These are phyloP conservation scores for Hawksworthiomyces lignivorus DNA, from an alignment of 2,329 filamentous ascomycete genomes.

Conservation along the genomic window DNA sequence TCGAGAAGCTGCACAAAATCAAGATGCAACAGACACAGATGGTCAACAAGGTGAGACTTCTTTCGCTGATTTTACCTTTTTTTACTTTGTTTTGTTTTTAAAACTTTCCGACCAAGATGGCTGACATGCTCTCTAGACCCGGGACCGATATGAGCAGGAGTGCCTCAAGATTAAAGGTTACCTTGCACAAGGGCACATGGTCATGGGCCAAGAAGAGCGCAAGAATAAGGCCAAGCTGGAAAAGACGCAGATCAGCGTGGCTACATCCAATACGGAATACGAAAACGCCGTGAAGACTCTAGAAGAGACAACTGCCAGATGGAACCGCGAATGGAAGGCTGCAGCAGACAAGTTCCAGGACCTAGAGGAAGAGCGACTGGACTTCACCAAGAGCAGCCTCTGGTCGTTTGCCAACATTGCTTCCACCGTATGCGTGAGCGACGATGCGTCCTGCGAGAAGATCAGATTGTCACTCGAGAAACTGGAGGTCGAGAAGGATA, in stretches of 20 bases:
- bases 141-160: constrained; percentile 94
- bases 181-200: constrained; percentile 97
- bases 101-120: too few relatives aligned
- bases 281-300: constrained; percentile 86
- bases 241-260: constrained; percentile 95
- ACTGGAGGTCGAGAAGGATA: constrained; percentile 93
- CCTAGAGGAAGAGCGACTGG: constrained; percentile 89
- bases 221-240: constrained; percentile 99
- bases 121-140: too few relatives aligned
- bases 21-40: constrained; percentile 86
- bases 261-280: constrained; percentile 85
- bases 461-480: constrained; percentile 86
- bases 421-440: constrained; percentile 94
- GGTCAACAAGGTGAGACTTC: constrained; percentile 75
- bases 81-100: background rate
- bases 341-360: constrained; percentile 99
- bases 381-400: constrained; percentile 94
- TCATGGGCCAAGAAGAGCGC: constrained; percentile 97
- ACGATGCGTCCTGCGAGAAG: constrained; percentile 95
- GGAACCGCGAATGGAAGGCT: constrained; percentile 98
- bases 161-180: constrained; percentile 98
- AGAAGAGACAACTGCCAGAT: constrained; percentile 88
- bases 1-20: constrained; percentile 87
- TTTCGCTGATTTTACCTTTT: background rate
- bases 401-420: constrained; percentile 98